Percentiles rank a stretch among this genome's conserved stretches.
Conservation (phyloP, 257 asterid genomes). For the Mitragyna speciosa region DNA sequence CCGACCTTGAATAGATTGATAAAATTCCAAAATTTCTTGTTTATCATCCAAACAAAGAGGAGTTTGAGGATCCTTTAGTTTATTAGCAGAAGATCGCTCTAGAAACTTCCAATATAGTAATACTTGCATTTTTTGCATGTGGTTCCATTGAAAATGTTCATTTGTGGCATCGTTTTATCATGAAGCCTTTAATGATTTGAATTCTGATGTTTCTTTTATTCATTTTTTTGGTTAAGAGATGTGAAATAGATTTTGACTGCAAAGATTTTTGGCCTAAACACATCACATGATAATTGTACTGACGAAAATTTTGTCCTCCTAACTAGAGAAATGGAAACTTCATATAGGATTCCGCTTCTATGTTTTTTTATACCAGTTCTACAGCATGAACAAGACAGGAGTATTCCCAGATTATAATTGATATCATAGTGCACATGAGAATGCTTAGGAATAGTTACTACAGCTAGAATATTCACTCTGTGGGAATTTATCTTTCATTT, state of each 20-base stretch:
- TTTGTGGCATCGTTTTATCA: not conserved
- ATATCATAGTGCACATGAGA: slow-evolving; percentile 90
- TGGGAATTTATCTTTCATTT: not conserved
- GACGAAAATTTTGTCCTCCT: too few species aligned
- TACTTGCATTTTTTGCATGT: not conserved
- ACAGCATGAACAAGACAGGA: too few species aligned
- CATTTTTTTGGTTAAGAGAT: not conserved
- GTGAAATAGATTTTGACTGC: not conserved
- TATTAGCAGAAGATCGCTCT: slow-evolving; percentile 93
- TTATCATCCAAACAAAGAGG: slow-evolving; percentile 75
- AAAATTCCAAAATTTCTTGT: slow-evolving; percentile 86
- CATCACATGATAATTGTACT: not conserved
- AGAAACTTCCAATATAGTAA: slow-evolving; percentile 88
- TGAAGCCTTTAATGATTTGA: not conserved
- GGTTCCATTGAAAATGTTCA: not conserved
- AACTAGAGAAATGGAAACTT: too few species aligned
- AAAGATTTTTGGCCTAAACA: not conserved
- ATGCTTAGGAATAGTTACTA: slow-evolving; percentile 93
- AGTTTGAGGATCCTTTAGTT: slow-evolving; percentile 87
- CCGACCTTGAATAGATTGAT: slow-evolving; percentile 78
- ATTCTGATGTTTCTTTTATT: not conserved
- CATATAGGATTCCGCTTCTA: too few species aligned
- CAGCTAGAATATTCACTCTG: not conserved
- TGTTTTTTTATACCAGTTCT: too few species aligned
- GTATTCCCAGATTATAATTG: too few species aligned